A percentile compares a stretch with the other conserved stretches of the same genome.
These are phyloP conservation scores for Psilocybe tampanensis DNA, from an alignment of 768 basidiomycete species.

Conservation along the genomic window DNA sequence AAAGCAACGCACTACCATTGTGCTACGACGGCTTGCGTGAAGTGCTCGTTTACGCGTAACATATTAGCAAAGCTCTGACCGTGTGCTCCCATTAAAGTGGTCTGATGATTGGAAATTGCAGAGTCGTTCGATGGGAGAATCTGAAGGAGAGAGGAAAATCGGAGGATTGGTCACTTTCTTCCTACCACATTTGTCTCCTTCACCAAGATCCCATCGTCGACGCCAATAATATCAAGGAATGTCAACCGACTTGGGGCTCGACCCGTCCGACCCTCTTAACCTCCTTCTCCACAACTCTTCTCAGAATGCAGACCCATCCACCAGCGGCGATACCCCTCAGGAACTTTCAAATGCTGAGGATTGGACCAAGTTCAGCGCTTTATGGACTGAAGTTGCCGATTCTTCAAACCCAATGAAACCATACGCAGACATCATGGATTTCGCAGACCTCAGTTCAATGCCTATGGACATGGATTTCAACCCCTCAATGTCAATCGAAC, in stretches of 20 bases:
- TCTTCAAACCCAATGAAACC: conserved; percentile 25
- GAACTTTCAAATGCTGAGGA: conserved; percentile 40
- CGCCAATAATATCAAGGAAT: conserved; percentile 17
- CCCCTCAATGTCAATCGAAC: conserved; percentile 63
- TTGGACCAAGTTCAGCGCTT: conserved; percentile 55
- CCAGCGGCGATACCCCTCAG: conserved; percentile 31
- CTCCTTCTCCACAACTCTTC: conserved; percentile 52
- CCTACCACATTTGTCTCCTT: background rate
- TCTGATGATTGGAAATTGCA: too few species aligned
- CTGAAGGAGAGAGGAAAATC: background rate
- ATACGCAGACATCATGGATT: conserved; percentile 46
- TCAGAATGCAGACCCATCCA: conserved; percentile 30
- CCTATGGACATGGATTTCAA: conserved; percentile 66
- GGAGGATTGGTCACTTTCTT: background rate
- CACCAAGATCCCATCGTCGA: background rate
- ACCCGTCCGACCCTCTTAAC: conserved; percentile 60
- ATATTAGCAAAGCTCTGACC: too few species aligned
- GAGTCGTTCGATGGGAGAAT: conserved; percentile 9
- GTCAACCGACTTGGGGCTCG: conserved; percentile 49
- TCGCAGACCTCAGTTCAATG: conserved; percentile 37
- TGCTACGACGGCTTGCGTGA: conserved; percentile 19
- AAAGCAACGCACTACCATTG: conserved; percentile 26
- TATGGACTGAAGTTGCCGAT: conserved; percentile 46
- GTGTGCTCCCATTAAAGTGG: background rate
- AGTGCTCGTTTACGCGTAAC: too few species aligned